Percentiles rank a stretch among this genome's conserved stretches.
These are phyloP conservation scores for Pseudopithomyces maydicus DNA, from an alignment of 2,329 filamentous ascomycete genomes.

Conservation along the genomic window DNA sequence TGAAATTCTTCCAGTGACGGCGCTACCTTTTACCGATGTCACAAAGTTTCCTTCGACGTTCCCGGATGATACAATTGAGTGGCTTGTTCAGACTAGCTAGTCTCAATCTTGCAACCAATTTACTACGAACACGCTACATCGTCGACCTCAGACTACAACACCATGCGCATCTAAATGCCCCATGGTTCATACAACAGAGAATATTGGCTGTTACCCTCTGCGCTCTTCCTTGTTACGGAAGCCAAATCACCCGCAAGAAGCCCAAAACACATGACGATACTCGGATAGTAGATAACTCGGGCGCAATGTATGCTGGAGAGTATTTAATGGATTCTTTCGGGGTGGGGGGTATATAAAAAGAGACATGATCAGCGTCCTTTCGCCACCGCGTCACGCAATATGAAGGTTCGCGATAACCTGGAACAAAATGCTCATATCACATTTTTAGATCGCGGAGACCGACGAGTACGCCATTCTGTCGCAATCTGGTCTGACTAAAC, in stretches of 20 bases:
- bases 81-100: not conserved
- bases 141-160: not conserved
- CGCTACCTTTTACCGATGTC: not conserved
- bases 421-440: not conserved
- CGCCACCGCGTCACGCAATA: not conserved
- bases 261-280: not conserved
- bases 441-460: not conserved
- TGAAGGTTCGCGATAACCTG: not conserved
- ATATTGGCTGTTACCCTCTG: not conserved
- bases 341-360: not conserved
- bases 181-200: not conserved
- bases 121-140: not conserved
- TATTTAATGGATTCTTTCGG: not conserved
- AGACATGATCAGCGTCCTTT: not conserved
- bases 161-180: not conserved
- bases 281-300: not conserved
- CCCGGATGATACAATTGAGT: not conserved
- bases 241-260: not conserved
- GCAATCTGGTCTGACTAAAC: not conserved
- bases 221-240: not conserved
- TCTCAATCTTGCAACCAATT: not conserved
- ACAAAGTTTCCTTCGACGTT: not conserved
- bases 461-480: not conserved
- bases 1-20: not conserved
- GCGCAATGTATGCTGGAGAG: not conserved